Evolutionary conservation across 179 eudicot genomes (phyloP), one percentile per base, ranked within the genome.

Genomic region (Amaranthus tricolor): DNA sequence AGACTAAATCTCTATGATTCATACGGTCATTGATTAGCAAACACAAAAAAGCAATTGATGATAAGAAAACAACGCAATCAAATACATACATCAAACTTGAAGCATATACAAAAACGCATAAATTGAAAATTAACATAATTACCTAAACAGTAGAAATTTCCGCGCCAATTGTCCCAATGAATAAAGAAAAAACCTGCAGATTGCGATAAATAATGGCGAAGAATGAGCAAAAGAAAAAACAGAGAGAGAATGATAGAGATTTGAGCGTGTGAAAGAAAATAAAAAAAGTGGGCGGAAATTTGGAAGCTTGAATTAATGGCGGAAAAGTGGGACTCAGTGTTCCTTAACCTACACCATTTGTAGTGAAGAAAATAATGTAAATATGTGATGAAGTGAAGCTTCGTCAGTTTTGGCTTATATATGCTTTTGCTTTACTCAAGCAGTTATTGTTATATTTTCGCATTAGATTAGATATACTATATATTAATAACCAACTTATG

Each of bases 341-440:
- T 13, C 7, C 6, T 40, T 31, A 31, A 31, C 3, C 40, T 19
- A 63, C 48, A 24, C 67, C 17, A 43, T 63, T 13, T 15, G 49
- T 1, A 31, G 40, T 31, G 40, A 31, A 31, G 40, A 31, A 31
- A 31, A 31, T 31, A 4, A 31, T 31, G 40, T 31, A 31, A 31
- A 31, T 31, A 31, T 31, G 40, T 31, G 44, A 40, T 63, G 67
- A 15, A 60, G 45, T 13, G 67, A 63, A 63, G 50, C 20, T 63
- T 63, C 67, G 49, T 63, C 14, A 40, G 49, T 63, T 63, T 62
- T 63, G 67, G 67, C 49, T 43, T 40, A 0, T 12, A 56, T 43
- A 63, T 63, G 67, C 50, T 40, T 48, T 63, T 63, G 67, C 67
- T 63, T 63, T 63, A 63, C 67, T 40, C 50, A 15, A 63, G 40